Conservation (phyloP, 257 asterid species). For the Solanum appendiculatum region DNA sequence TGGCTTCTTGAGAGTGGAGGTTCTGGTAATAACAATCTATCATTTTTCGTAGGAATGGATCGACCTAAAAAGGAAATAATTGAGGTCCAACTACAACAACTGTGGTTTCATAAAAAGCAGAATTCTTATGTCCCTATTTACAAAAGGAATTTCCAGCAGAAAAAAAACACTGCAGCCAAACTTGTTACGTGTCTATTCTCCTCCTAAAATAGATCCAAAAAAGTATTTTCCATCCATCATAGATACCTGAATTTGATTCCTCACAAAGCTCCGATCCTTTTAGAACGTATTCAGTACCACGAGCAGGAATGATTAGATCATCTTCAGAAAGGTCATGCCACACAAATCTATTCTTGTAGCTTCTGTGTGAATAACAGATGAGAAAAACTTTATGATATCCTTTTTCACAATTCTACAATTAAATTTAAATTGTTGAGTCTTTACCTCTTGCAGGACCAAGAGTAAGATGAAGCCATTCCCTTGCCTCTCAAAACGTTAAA, state of each 20-base stretch:
- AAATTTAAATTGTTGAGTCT: neutral
- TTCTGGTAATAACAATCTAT: slow-evolving; percentile 54
- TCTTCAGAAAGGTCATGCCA: slow-evolving; percentile 93
- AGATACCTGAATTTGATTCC: slow-evolving; percentile 37
- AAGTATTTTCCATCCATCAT: neutral
- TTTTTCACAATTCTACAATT: neutral
- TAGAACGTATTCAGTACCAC: slow-evolving; percentile 76
- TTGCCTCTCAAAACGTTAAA: slow-evolving; percentile 77
- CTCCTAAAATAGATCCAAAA: neutral
- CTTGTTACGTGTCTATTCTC: neutral
- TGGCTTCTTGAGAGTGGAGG: slow-evolving; percentile 72
- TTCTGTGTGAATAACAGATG: slow-evolving; percentile 30
- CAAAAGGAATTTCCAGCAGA: neutral
- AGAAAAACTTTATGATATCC: neutral
- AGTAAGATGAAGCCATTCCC: slow-evolving; percentile 86
- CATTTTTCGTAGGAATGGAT: slow-evolving; percentile 43
- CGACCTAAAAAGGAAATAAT: slow-evolving; percentile 30
- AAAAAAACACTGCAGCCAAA: neutral
- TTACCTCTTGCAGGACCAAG: slow-evolving; percentile 99
- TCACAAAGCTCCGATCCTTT: slow-evolving; percentile 92
- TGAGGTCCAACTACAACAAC: neutral
- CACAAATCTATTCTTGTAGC: slow-evolving; percentile 81
- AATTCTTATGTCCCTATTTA: slow-evolving; percentile 5
- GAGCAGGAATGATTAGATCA: slow-evolving; percentile 80
- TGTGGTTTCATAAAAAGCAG: neutral